Evolutionary conservation across 2,329 filamentous ascomycete species (phyloP).

Genomic region (Polytolypa hystricis): DNA sequence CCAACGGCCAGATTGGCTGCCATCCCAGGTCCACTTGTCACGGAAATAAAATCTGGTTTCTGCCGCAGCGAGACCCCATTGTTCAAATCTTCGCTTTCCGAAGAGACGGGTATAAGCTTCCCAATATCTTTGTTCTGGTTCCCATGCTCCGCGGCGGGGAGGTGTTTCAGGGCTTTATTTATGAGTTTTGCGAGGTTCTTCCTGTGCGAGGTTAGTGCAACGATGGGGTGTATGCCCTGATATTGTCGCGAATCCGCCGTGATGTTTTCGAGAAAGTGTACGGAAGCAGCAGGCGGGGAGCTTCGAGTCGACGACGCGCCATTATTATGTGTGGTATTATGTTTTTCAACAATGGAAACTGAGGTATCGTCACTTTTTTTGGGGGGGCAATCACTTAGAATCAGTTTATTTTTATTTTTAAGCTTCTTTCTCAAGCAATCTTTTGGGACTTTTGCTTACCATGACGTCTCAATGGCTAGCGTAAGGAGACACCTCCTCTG

Average conservation of each 20-base stretch:
- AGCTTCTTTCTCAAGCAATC: conserved; percentile 1
- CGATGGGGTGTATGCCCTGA: conserved; percentile 67
- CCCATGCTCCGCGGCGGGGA: conserved; percentile 33
- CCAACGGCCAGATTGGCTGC: conserved; percentile 64
- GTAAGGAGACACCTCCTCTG: conserved; percentile 15
- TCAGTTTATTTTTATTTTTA: neutral
- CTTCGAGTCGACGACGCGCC: neutral
- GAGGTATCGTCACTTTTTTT: conserved; percentile 72
- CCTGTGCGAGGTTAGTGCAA: conserved; percentile 66
- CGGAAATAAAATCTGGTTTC: conserved; percentile 73
- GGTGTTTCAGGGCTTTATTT: conserved; percentile 46
- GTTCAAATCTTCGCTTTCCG: conserved; percentile 10
- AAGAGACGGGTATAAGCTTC: neutral
- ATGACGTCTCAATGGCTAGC: conserved; percentile 72
- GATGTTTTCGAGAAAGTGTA: conserved; percentile 71
- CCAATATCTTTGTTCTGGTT: neutral
- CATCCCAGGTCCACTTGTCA: conserved; percentile 88
- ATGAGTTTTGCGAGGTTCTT: conserved; percentile 58
- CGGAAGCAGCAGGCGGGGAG: conserved; percentile 32
- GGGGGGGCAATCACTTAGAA: conserved; percentile 2
- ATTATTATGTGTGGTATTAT: conserved; percentile 9
- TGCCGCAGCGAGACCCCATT: conserved; percentile 22
- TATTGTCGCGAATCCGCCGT: conserved; percentile 68
- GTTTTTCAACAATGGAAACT: conserved; percentile 65
- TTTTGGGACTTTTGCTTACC: conserved; percentile 11